Base-by-base conservation (phyloP, 306 rosid genomes). In the Phaseolus lunatus region DNA sequence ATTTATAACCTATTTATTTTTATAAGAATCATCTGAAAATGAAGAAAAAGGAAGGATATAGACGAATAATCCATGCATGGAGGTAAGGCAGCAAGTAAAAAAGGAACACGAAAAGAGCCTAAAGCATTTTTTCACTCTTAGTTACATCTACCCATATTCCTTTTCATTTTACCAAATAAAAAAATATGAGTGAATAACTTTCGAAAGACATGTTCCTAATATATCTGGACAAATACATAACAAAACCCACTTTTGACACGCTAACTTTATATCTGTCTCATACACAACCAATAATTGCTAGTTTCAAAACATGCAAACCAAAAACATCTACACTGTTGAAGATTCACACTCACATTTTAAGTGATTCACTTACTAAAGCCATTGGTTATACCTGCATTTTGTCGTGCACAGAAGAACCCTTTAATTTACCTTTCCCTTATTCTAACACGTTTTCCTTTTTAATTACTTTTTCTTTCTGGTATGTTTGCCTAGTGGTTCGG, bases 401-500 rank as follows among this genome's bases (percentile, higher is more conserved):
- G 79, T 27, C 18, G 58, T 16, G 47, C 15, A 63, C 54, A 59
- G 47, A 65, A 57, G 10, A 49, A 59, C 16, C 48, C 48, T 43
- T 43, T 12, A 43, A 11, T 43, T 43, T 43, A 3, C 41, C 53
- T 22, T 65, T 66, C 48, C 59, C 24, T 19, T 26, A 19, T 63
- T 54, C 48, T 41, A 54, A 14, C 61, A 41, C 20, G 26, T 64
- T 52, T 48, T 8, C 7, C 24, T 61, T 41, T 53, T 11, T 18
- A 54, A 31, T 37, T 7, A 2, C 4, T 64, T 2, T 35, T 15
- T 4, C 2, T 27, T 57, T 58, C 3, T 41, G 50, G n/a, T 47
- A 63, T 61, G 47, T 57, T 58, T 14, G 9, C 20, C 24, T 20
- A 49, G 48, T 61, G 72, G 67, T 53, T 61, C 59, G 54, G 49